Percentiles rank a stretch among this genome's conserved stretches.
These are phyloP conservation scores for Fusarium concolor DNA, from an alignment of 2,329 filamentous ascomycete genomes.

Conservation along the genomic window DNA sequence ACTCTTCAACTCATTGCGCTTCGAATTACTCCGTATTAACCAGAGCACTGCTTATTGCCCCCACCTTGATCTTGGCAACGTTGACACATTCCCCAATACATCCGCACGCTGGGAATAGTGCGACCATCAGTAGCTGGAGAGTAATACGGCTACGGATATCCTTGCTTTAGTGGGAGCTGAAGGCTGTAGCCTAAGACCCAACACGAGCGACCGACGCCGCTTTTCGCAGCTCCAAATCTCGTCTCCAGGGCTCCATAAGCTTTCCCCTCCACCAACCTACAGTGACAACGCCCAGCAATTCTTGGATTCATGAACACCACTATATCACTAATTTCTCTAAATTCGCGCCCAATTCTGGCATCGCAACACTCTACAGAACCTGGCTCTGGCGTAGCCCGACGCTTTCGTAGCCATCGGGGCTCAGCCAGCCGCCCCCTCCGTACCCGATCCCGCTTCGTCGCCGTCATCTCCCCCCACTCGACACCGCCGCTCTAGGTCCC, in stretches of 20 bases:
- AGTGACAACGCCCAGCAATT: conserved; percentile 24
- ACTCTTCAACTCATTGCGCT: neutral
- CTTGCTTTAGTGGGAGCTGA: conserved; percentile 27
- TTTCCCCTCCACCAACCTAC: conserved; percentile 25
- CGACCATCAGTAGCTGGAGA: neutral
- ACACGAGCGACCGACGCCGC: conserved; percentile 19
- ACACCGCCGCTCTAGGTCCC: conserved; percentile 36
- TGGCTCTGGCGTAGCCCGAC: conserved; percentile 38
- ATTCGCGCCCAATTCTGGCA: conserved; percentile 31
- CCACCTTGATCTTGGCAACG: conserved; percentile 42
- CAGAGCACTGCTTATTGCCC: conserved; percentile 16
- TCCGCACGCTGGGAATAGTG: conserved; percentile 10
- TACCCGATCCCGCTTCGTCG: conserved; percentile 31
- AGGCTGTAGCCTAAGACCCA: conserved; percentile 31
- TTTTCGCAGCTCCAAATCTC: conserved; percentile 17
- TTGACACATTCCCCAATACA: conserved; percentile 27
- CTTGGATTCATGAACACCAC: conserved; percentile 43
- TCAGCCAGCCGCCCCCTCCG: conserved; percentile 38
- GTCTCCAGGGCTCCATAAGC: conserved; percentile 22
- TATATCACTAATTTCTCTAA: conserved; percentile 37
- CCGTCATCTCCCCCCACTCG: conserved; percentile 39
- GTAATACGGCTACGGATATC: conserved; percentile 12
- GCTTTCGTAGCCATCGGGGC: conserved; percentile 40
- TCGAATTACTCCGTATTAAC: neutral
- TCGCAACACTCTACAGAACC: conserved; percentile 22